Percentiles rank a stretch among this genome's conserved stretches.
These are phyloP conservation scores for Ceratobasidium sp. DNA, from an alignment of 1,284 basidiomycete species.

Conservation along the genomic window DNA sequence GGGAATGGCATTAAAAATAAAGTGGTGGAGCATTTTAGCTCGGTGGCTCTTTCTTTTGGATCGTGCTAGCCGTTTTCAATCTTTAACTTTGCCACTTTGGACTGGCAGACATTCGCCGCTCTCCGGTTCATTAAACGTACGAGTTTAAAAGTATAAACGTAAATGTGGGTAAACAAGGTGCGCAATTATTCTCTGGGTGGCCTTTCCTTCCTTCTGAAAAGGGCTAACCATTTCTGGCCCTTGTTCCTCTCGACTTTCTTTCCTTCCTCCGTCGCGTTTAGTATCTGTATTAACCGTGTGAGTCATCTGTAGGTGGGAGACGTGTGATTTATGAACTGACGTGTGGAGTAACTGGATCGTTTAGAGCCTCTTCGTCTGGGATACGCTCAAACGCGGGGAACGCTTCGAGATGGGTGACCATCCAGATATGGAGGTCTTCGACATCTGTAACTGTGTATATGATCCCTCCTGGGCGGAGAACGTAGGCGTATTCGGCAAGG, in stretches of 20 bases:
- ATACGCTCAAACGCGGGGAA: slow-evolving; percentile 91
- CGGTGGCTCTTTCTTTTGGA: too few relatives aligned
- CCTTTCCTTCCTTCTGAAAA: slow-evolving; percentile 66
- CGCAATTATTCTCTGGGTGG: slow-evolving; percentile 12
- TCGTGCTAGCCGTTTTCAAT: too few relatives aligned
- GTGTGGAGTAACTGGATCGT: slow-evolving; percentile 58
- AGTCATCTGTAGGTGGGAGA: slow-evolving; percentile 52
- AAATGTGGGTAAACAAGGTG: too few relatives aligned
- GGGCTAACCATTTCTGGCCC: slow-evolving; percentile 90
- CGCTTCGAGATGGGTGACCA: slow-evolving; percentile 86
- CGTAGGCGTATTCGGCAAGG: slow-evolving; percentile 92
- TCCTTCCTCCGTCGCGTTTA: slow-evolving; percentile 92
- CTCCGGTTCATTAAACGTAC: not conserved
- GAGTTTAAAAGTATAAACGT: not conserved
- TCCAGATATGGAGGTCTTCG: slow-evolving; percentile 94
- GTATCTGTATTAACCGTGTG: slow-evolving; percentile 80
- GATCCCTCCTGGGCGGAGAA: slow-evolving; percentile 90
- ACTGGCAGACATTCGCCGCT: too few relatives aligned
- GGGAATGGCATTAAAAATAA: not conserved
- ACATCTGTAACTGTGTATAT: slow-evolving; percentile 99
- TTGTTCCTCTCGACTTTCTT: slow-evolving; percentile 95
- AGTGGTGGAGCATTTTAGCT: not conserved
- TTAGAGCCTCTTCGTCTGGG: slow-evolving; percentile 77
- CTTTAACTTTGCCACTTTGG: too few relatives aligned
- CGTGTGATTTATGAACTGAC: slow-evolving; percentile 10